Evolutionary conservation across 768 basidiomycete genomes (phyloP), one percentile per base, ranked within the genome.

Genomic region (Leccinum pellstonianum): DNA sequence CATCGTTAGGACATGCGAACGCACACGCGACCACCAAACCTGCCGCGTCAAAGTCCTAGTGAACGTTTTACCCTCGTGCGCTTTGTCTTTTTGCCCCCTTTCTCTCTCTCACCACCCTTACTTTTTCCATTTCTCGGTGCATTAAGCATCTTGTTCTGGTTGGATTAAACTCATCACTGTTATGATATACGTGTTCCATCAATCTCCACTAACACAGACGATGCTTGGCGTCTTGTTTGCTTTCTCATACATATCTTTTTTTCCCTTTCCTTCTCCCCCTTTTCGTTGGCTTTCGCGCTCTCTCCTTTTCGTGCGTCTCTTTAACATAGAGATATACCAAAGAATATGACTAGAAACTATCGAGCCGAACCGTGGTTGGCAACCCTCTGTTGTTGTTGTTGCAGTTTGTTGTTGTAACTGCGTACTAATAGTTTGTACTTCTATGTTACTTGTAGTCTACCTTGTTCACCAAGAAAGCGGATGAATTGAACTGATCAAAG

Each of bases 321-420:
- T 46, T 19, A 54, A 65, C 43, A 58, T 71, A 60, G 62, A 70
- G 46, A 59, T 62, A 69, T 70, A 70, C 68, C 68, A 70, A 56
- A 48, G 60, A 62, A 59, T 27, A 38, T 49, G 59, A 52, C 19
- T 65, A 68, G 66, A 68, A 49, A 46, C 37, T 27, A 61, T 55
- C 55, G 19, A 46, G 43, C 43, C 43, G 43, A 46, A 46, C 43
- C 19, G 43, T 46, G 19, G 43, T 43, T 43, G 41, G 41, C 41
- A 55, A 14, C 21, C 25, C 19, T 52, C 14, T 10, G 52, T 61
- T 38, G 56, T 54, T 21, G 35, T 54, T 17, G 35, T 54, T 4
- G 53, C 41, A 10, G 41, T 50, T 5, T 29, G 43, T n/a, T 33
- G 43, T 46, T 46, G 43, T 46, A 46, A 46, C 43, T 46, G 43